Evolutionary conservation across 2,329 filamentous ascomycete species (phyloP), one percentile per base, ranked within the genome.

Genomic region (Celoporthe dispersa): DNA sequence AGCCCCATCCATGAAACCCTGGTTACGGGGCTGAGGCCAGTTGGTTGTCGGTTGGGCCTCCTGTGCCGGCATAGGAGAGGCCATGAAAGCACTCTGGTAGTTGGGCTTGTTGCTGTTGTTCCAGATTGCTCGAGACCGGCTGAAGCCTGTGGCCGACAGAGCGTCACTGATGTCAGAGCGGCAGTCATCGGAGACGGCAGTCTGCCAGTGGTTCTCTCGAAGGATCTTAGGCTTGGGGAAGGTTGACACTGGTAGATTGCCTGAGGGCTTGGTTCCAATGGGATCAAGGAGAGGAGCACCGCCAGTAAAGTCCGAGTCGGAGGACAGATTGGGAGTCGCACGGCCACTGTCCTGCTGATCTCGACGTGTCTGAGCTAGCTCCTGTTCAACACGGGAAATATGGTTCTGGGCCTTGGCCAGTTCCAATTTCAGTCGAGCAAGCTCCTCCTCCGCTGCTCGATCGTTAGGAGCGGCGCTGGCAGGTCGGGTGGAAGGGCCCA

Each of bases 331-430:
- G n/a, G 85, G 84, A 67, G 87, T 82, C 11, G 78, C 80, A 74
- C 88, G 86, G 63, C 89, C 87, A 68, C 87, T 81, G 14, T 88
- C 91, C 67, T 87, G 83, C 75, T 88, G 89, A 44, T 83, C 83
- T 68, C 88, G 85, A 39, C 89, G 88, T 33, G 85, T 89, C 73
- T 92, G 88, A 53, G 88, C 85, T 71, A 93, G 84, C 80, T 94
- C 90, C 67, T 92, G 86, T 70, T 92, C 91, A 77, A 94, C 89
- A 69, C 88, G 90, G 61, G 86, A 87, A 76, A 94, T 92, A 76
- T 90, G 87, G 77, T 85, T 89, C 71, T 92, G 88, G 48, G 92
- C 91, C 72, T 89, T 85, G 59, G 90, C 90, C 66, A 95, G 86
- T 80, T 94, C 88, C 66, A 90, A 80, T 81, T 92, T 92, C 69